Evolutionary conservation across 352 stramenopile genomes (phyloP).

Genomic region (Phytopythium oedochilum): DNA sequence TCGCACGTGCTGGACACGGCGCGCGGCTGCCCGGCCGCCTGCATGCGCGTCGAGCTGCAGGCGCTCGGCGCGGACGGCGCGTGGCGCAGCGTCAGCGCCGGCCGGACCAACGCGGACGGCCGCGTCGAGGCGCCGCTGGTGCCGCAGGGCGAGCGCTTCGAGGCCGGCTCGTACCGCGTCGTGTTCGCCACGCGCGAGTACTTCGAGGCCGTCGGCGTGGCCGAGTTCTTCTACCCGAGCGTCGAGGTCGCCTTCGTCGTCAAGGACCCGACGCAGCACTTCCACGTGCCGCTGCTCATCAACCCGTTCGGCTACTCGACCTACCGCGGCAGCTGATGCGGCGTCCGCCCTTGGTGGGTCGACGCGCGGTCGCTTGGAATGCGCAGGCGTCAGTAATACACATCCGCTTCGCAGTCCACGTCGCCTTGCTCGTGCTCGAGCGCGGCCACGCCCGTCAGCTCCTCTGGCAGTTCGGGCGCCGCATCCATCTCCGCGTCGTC

Average conservation of each 20-base stretch:
- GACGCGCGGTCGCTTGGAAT: too few species aligned
- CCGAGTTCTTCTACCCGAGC: slow-evolving; percentile 85
- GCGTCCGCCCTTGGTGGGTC: too few species aligned
- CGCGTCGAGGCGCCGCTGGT: slow-evolving; percentile 50
- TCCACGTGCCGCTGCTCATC: slow-evolving; percentile 87
- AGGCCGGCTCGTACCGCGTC: slow-evolving; percentile 64
- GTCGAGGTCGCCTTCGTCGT: slow-evolving; percentile 81
- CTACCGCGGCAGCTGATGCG: slow-evolving; percentile 86
- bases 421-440: slow-evolving; percentile 20
- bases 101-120: slow-evolving; percentile 75
- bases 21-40: slow-evolving; percentile 54
- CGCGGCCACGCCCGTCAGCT: slow-evolving; percentile 21
- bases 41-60: slow-evolving; percentile 72
- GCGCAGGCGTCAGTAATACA: too few species aligned
- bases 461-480: slow-evolving; percentile 38
- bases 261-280: slow-evolving; percentile 70
- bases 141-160: slow-evolving; percentile 30
- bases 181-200: slow-evolving; percentile 81
- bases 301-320: slow-evolving; percentile 89
- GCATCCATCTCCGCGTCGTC: slow-evolving; percentile 58
- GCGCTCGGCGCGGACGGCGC: slow-evolving; percentile 20
- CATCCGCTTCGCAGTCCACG: too few species aligned
- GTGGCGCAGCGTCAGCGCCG: slow-evolving; percentile 30
- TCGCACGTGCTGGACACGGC: slow-evolving; percentile 88
- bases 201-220: slow-evolving; percentile 58